These are phyloP conservation scores for Claviceps humidiphila DNA, from an alignment of 2,329 filamentous ascomycete species.

Conservation along the genomic window DNA sequence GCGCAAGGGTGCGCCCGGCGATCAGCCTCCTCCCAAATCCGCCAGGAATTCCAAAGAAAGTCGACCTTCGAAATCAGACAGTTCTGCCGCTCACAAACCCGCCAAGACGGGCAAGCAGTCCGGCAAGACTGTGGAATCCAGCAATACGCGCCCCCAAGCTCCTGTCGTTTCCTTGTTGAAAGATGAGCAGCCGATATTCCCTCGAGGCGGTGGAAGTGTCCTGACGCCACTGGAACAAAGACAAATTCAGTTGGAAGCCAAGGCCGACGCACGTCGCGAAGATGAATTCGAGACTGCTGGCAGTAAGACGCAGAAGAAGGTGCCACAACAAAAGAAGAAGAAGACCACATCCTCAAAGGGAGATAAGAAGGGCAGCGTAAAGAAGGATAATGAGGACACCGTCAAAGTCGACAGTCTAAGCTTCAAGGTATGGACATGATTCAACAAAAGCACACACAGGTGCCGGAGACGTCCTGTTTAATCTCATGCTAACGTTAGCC, in stretches of 20 bases:
- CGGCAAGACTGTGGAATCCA: constrained; percentile 19
- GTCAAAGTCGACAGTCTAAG: constrained; percentile 77
- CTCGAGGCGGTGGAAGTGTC: constrained; percentile 79
- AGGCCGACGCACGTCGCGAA: constrained; percentile 82
- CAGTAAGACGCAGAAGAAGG: constrained; percentile 33
- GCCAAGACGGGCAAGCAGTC: constrained; percentile 10
- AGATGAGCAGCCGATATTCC: constrained; percentile 83
- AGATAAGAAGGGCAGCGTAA: constrained; percentile 38
- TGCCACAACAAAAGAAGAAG: constrained; percentile 34
- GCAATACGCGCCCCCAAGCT: constrained; percentile 16
- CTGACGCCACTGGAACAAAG: constrained; percentile 91
- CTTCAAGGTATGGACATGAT: constrained; percentile 53
- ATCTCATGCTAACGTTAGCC: constrained; percentile 10
- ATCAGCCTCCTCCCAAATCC: constrained; percentile 34
- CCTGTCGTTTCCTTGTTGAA: constrained; percentile 35
- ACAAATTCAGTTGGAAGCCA: constrained; percentile 89
- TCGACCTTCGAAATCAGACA: constrained; percentile 34
- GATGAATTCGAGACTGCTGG: constrained; percentile 47
- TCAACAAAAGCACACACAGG: neutral
- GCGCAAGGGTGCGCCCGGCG: constrained; percentile 43
- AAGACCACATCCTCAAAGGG: constrained; percentile 32
- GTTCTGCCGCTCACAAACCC: constrained; percentile 15
- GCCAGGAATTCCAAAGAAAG: constrained; percentile 32
- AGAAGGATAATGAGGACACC: constrained; percentile 31
- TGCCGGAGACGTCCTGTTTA: neutral